These are phyloP conservation scores for Arxiozyma heterogenica DNA, from an alignment of 1,139 yeast species.

Conservation along the genomic window DNA sequence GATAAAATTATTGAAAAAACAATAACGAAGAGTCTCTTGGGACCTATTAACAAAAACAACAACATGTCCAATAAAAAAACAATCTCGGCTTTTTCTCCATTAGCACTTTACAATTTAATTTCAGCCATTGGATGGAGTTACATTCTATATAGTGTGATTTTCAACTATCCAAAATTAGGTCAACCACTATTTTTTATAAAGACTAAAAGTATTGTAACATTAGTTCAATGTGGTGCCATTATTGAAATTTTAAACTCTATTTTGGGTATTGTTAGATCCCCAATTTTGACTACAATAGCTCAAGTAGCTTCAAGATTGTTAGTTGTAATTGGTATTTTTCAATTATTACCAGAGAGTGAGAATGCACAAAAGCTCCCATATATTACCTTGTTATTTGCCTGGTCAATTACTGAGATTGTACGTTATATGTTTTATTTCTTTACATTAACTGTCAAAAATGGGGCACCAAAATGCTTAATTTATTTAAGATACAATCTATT, in stretches of 20 bases:
- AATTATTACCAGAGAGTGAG: slow-evolving; percentile 62
- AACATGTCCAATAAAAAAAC: slow-evolving; percentile 15
- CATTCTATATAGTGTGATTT: slow-evolving; percentile 42
- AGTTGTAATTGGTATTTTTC: slow-evolving; percentile 77
- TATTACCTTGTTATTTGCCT: slow-evolving; percentile 62
- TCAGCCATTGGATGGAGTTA: slow-evolving; percentile 63
- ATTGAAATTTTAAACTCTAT: slow-evolving; percentile 74
- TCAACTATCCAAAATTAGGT: slow-evolving; percentile 35
- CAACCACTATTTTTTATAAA: slow-evolving; percentile 54
- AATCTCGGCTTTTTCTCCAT: slow-evolving; percentile 18
- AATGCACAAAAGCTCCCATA: slow-evolving; percentile 45
- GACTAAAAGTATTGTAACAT: slow-evolving; percentile 51
- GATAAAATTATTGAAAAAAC: neutral
- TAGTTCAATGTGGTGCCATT: slow-evolving; percentile 74
- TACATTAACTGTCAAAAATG: slow-evolving; percentile 31
- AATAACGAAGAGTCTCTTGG: neutral
- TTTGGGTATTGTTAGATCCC: slow-evolving; percentile 74
- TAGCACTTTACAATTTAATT: slow-evolving; percentile 50
- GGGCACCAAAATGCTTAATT: slow-evolving; percentile 48
- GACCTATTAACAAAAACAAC: neutral
- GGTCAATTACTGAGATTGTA: slow-evolving; percentile 86
- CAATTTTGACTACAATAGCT: slow-evolving; percentile 69
- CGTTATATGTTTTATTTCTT: slow-evolving; percentile 79
- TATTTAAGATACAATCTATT: slow-evolving; percentile 80
- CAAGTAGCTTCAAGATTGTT: slow-evolving; percentile 82